Conservation (phyloP, 345 rosid species). For the Balakata baccata region DNA sequence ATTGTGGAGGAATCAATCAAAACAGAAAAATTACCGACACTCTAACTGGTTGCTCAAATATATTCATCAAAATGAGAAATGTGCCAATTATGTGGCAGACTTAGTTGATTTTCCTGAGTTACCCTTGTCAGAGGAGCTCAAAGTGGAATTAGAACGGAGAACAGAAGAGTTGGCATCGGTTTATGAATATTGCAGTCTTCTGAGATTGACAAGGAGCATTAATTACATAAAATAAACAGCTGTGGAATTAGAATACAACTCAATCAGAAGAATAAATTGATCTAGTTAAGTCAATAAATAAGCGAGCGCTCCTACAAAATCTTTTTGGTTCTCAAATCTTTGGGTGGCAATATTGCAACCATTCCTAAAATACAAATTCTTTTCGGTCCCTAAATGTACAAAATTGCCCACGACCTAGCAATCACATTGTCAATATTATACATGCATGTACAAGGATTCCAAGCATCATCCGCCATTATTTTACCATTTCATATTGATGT, state of each 20-base stretch:
- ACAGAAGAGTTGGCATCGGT: constrained; percentile 28
- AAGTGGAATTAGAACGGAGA: constrained; percentile 23
- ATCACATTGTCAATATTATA: neutral
- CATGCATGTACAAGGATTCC: neutral
- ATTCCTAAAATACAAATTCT: neutral
- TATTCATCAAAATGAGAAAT: constrained; percentile 34
- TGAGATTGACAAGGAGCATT: too few species aligned
- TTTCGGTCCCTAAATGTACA: neutral
- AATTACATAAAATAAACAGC: too few species aligned
- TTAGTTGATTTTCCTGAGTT: constrained; percentile 34
- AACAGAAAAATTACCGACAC: constrained; percentile 23
- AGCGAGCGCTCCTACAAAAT: too few species aligned
- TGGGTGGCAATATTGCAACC: neutral
- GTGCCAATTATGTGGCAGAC: constrained; percentile 25
- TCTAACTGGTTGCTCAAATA: constrained; percentile 36
- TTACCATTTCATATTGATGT: neutral
- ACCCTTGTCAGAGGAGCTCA: constrained; percentile 31
- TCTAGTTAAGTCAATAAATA: too few species aligned
- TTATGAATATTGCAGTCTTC: constrained; percentile 18
- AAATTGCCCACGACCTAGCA: neutral
- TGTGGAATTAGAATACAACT: too few species aligned
- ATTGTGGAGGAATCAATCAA: constrained; percentile 42
- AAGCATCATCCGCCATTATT: neutral
- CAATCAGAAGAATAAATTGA: too few species aligned
- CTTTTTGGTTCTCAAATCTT: neutral